phyloP scores from a whole-genome alignment of 305 asterid genomes.

The Fraxinus albicans region DNA sequence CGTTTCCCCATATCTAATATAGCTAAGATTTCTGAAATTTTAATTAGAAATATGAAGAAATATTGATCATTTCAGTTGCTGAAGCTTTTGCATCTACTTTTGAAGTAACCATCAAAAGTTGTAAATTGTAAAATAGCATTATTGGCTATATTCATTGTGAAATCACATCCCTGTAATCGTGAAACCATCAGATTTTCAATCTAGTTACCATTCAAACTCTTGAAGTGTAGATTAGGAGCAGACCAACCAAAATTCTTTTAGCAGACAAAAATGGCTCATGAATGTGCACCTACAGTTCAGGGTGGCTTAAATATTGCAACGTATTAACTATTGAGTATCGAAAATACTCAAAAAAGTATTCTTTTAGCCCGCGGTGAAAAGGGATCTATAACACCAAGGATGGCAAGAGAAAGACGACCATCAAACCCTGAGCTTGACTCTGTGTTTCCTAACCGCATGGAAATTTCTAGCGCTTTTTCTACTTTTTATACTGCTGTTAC shows the following conservation, averaged over 20 bases:
- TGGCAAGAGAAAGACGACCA: slow-evolving; percentile 36
- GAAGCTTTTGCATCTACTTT: background rate
- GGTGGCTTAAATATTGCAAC: background rate
- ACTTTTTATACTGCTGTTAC: slow-evolving; percentile 22
- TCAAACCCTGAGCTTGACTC: slow-evolving; percentile 42
- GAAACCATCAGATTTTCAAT: background rate
- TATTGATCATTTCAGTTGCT: background rate
- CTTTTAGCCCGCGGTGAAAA: slow-evolving; percentile 14
- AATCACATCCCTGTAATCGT: background rate
- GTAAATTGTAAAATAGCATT: background rate
- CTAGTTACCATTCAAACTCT: background rate
- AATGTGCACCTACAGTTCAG: background rate
- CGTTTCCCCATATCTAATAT: background rate
- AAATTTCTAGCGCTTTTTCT: slow-evolving; percentile 23
- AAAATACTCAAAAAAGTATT: background rate
- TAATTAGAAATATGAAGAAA: too few species aligned
- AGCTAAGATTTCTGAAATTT: background rate
- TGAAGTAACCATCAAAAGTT: background rate
- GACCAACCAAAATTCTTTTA: background rate
- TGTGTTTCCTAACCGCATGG: slow-evolving; percentile 28
- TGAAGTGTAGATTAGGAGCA: background rate
- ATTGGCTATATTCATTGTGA: background rate
- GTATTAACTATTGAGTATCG: background rate
- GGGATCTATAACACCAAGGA: slow-evolving; percentile 19
- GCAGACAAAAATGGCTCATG: slow-evolving; percentile 28